A percentile compares a stretch with the other conserved stretches of the same genome.
Evolutionary conservation across 495 filamentous ascomycete species (phyloP).

Genomic region (Hypoxylon fuscum): DNA sequence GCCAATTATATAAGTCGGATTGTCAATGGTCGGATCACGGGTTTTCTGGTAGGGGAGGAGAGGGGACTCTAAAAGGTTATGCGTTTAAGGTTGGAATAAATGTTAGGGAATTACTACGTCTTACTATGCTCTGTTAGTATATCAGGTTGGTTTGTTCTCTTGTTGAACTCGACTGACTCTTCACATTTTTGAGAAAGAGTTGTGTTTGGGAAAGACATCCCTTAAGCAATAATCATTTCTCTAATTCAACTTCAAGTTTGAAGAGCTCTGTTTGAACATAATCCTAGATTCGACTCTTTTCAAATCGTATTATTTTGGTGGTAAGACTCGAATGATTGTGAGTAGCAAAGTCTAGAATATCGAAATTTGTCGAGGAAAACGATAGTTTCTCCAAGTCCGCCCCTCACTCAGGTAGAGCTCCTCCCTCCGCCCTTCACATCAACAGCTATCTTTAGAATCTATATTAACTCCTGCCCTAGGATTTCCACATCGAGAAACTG

Average conservation of each 20-base stretch:
- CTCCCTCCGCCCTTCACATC: not conserved
- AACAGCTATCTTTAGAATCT: not conserved
- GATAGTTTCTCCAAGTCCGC: not conserved
- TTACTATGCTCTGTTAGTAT: no score
- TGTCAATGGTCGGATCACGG: constrained; percentile 21
- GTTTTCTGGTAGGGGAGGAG: not conserved
- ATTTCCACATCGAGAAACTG: constrained; percentile 3
- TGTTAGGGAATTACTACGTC: not conserved
- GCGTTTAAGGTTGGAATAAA: no score
- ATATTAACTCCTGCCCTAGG: not conserved
- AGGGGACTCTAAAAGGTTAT: not conserved
- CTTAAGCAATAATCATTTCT: no score
- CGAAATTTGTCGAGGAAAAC: not conserved
- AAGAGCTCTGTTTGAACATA: not conserved
- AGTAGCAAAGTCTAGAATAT: no score
- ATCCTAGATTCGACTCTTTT: no score
- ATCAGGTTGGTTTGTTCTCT: not conserved
- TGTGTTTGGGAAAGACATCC: no score
- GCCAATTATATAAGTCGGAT: constrained; percentile 30
- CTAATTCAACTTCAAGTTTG: not conserved
- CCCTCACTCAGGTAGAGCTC: not conserved
- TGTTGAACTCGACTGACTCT: not conserved
- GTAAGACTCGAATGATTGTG: no score
- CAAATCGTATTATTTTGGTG: no score
- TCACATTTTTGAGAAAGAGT: no score